Evolutionary conservation across 2,329 filamentous ascomycete species (phyloP).

Genomic region (Pestalotiopsis sp.): DNA sequence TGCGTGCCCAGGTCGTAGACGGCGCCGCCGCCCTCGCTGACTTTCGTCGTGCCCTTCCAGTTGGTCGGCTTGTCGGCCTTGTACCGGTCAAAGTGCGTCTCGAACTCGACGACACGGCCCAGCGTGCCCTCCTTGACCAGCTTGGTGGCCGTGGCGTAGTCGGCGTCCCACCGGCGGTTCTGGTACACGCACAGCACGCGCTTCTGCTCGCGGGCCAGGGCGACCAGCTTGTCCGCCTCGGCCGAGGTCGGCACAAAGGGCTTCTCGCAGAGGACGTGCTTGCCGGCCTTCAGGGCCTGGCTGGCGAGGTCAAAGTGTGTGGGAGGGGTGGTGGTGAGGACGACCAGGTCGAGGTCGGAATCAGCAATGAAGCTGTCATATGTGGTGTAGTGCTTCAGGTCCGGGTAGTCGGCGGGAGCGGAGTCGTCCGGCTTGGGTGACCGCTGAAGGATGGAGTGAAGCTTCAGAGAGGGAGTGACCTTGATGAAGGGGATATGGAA

Average conservation of each 20-base stretch:
- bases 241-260: constrained; percentile 75
- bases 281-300: constrained; percentile 67
- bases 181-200: constrained; percentile 70
- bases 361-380: constrained; percentile 68
- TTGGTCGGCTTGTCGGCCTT: constrained; percentile 58
- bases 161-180: constrained; percentile 77
- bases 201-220: constrained; percentile 52
- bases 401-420: constrained; percentile 69
- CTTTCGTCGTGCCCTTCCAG: constrained; percentile 69
- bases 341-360: constrained; percentile 66
- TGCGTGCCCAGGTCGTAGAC: constrained; percentile 79
- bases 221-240: constrained; percentile 67
- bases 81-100: constrained; percentile 81
- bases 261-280: constrained; percentile 83
- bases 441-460: constrained; percentile 78
- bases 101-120: constrained; percentile 75
- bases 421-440: constrained; percentile 66
- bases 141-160: constrained; percentile 72
- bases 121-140: constrained; percentile 62
- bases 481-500: constrained; percentile 84
- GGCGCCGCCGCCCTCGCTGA: constrained; percentile 65
- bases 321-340: constrained; percentile 73
- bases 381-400: constrained; percentile 65
- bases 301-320: constrained; percentile 70
- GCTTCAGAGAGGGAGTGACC: constrained; percentile 63